Evolutionary conservation across 2,329 filamentous ascomycete species (phyloP).

Genomic region (Pseudocercospora fijiensis): DNA sequence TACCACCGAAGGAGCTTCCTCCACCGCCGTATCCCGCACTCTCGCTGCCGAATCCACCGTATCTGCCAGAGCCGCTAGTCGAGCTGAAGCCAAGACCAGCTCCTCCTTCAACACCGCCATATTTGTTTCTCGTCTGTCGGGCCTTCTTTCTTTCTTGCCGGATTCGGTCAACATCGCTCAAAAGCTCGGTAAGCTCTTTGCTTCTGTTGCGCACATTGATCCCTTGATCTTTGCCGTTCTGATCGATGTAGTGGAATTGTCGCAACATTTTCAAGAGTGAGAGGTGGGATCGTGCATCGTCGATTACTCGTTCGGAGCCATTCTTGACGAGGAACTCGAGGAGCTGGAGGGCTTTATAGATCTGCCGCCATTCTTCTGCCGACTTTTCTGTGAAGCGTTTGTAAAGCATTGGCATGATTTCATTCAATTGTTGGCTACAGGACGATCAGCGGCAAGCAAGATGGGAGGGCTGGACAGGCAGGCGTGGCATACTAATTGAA

Average conservation of each 20-base stretch:
- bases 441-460: slow-evolving; percentile 5
- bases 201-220: slow-evolving; percentile 96
- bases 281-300: slow-evolving; percentile 92
- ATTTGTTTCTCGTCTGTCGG: slow-evolving; percentile 85
- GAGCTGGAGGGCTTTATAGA: slow-evolving; percentile 94
- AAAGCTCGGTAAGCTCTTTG: slow-evolving; percentile 91
- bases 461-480: neutral
- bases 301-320: slow-evolving; percentile 93
- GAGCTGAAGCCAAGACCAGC: slow-evolving; percentile 58
- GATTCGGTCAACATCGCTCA: slow-evolving; percentile 88
- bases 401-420: slow-evolving; percentile 99
- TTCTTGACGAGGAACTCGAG: slow-evolving; percentile 98
- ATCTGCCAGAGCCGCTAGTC: slow-evolving; percentile 59
- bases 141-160: slow-evolving; percentile 79
- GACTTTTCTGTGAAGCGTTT: slow-evolving; percentile 98
- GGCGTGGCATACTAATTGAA: slow-evolving; percentile 81
- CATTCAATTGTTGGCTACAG: slow-evolving; percentile 85
- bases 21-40: slow-evolving; percentile 43
- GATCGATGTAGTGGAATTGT: slow-evolving; percentile 95
- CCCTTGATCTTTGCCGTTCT: slow-evolving; percentile 96
- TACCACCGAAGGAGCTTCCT: slow-evolving; percentile 51
- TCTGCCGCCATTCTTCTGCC: slow-evolving; percentile 97
- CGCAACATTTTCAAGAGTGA: slow-evolving; percentile 96
- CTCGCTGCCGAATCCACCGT: slow-evolving; percentile 90
- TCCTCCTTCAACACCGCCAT: slow-evolving; percentile 88